Percentiles rank a stretch among this genome's conserved stretches.
These are phyloP conservation scores for sunflower (Helianthus annuus) DNA, from an alignment of 129 eudicot species.

Conservation along the genomic window HanXRQr2.0-SUNRISE NC_035441.2:178219543-178220042, in stretches of 20 bases:
- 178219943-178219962: background rate
- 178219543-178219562: slow-evolving; percentile 23
- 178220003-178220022: slow-evolving; percentile 28
- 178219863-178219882: slow-evolving; percentile 12
- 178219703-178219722: slow-evolving; percentile 29
- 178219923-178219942: background rate
- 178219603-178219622: slow-evolving; percentile 38
- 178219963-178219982: slow-evolving; percentile 26
- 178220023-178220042: slow-evolving; percentile 22
- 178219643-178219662: slow-evolving; percentile 30
- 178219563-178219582: slow-evolving; percentile 31
- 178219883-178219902: slow-evolving; percentile 23
- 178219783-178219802: slow-evolving; percentile 19
- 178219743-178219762: slow-evolving; percentile 22
- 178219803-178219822: slow-evolving; percentile 16
- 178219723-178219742: slow-evolving; percentile 20
- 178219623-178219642: slow-evolving; percentile 28
- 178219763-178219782: background rate
- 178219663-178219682: slow-evolving; percentile 26
- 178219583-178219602: slow-evolving; percentile 15
- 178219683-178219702: slow-evolving; percentile 42
- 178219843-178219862: slow-evolving; percentile 1
- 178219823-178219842: slow-evolving; percentile 18
- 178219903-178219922: background rate
- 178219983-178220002: slow-evolving; percentile 19